Percentiles rank a stretch among this genome's conserved stretches.
These are phyloP conservation scores for Ceratocystis cacaofunesta DNA, from an alignment of 2,329 filamentous ascomycete species.

Conservation along the genomic window DNA sequence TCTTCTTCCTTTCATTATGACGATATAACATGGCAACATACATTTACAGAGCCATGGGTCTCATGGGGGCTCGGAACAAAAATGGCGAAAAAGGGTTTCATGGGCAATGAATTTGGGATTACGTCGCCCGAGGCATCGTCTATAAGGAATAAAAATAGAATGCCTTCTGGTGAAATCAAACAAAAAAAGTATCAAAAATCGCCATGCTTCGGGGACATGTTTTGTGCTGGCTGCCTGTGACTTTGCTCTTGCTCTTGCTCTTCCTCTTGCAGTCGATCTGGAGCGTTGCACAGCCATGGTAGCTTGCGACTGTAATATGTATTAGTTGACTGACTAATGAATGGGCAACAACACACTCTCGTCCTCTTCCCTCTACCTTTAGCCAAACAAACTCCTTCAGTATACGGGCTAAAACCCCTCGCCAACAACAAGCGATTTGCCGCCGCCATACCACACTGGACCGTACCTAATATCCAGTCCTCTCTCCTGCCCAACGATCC, in stretches of 20 bases:
- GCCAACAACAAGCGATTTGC: constrained; percentile 49
- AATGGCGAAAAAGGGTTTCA: constrained; percentile 34
- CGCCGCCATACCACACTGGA: constrained; percentile 74
- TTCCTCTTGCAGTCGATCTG: not conserved
- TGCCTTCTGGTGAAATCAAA: constrained; percentile 15
- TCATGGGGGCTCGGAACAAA: constrained; percentile 15
- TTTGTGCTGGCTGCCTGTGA: not conserved
- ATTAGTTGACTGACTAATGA: not conserved
- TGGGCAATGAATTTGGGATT: constrained; percentile 22
- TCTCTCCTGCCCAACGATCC: constrained; percentile 74
- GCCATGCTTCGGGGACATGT: not conserved
- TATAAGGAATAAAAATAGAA: constrained; percentile 31
- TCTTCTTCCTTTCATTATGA: constrained; percentile 31
- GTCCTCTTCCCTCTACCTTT: not conserved
- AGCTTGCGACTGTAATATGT: not conserved
- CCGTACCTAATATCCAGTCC: constrained; percentile 66
- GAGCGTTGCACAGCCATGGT: not conserved
- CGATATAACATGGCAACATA: constrained; percentile 27
- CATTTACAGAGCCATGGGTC: constrained; percentile 8
- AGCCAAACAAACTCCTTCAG: not conserved
- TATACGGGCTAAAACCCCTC: constrained; percentile 39
- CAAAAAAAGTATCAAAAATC: constrained; percentile 18
- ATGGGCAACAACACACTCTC: constrained; percentile 5
- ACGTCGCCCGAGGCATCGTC: constrained; percentile 28
- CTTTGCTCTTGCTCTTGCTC: not conserved